These are phyloP conservation scores for Chenopodium berlandieri DNA, from an alignment of 148 eudicot genomes.

Conservation along the genomic window DNA sequence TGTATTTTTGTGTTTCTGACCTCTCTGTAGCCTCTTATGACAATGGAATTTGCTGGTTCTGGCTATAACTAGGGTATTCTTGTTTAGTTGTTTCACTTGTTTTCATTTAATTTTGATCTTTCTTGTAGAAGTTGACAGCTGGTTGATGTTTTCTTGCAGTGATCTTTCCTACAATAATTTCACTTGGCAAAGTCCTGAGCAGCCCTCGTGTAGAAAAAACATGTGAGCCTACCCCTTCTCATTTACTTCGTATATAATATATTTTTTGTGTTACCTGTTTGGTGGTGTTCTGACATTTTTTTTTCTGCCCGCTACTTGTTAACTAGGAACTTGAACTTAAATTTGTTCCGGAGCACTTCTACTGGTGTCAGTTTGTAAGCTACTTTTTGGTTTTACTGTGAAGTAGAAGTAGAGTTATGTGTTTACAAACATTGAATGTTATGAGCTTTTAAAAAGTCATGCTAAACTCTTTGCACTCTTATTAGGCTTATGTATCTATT, in stretches of 20 bases:
- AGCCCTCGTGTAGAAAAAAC: slow-evolving; percentile 51
- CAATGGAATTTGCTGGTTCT: slow-evolving; percentile 1
- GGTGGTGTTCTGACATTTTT: slow-evolving; percentile 12
- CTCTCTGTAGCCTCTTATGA: neutral
- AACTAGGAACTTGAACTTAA: slow-evolving; percentile 52
- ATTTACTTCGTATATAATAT: neutral
- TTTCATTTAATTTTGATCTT: neutral
- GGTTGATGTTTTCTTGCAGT: slow-evolving; percentile 39
- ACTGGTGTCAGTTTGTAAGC: slow-evolving; percentile 47
- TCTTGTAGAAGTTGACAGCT: neutral
- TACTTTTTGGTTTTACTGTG: neutral
- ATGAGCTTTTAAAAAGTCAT: neutral
- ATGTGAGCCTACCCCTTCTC: slow-evolving; percentile 32
- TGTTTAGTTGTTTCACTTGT: neutral
- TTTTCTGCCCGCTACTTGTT: slow-evolving; percentile 1
- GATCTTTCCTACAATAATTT: slow-evolving; percentile 82
- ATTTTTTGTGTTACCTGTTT: neutral
- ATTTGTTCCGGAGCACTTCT: slow-evolving; percentile 66
- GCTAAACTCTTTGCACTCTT: neutral
- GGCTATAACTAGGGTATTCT: neutral
- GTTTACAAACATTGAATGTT: neutral
- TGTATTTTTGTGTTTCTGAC: neutral
- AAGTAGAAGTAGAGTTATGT: neutral
- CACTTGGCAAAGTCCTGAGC: slow-evolving; percentile 57
- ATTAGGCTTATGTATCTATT: slow-evolving; percentile 1